Evolutionary conservation across 441 rosid genomes (phyloP), one percentile per base, ranked within the genome.

Genomic region (Pelargonium cotyledonis): DNA sequence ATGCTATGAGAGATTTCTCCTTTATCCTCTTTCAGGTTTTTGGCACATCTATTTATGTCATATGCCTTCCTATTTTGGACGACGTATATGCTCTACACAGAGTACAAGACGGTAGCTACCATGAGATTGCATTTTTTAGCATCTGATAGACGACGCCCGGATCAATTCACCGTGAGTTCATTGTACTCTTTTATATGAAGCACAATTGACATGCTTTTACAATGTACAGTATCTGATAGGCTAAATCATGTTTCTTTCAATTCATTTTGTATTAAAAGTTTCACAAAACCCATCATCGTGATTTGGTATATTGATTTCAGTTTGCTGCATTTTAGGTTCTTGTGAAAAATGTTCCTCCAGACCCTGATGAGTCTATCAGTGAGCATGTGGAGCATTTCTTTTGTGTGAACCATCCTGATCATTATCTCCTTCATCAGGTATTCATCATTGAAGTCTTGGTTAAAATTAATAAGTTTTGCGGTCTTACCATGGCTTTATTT

Each of bases 291-390:
- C 21, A 19, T 26, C 63, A 57, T 57, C 29, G 21, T 58, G 31
- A 21, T 58, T 58, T 19, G 55, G 80, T 64, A 58, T 21, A 58
- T 2, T 19, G 7, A 58, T 58, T 58, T 58, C 63, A 58, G 29
- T 58, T 21, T 19, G 63, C 26, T 21, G 29, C 5, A 12, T 21
- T 75, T 73, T 72, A 95, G 99, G 99, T 95, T 29, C 91, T 95
- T 38, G 97, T 91, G 70, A 83, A 90, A 74, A 95, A 95, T 77
- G 91, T 95, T 49, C 97, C 99, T 1, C 90, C 99, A 15, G 96
- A 94, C 65, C 75, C 87, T 1, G 89, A 88, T 62, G 94, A 88
- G 73, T 79, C 89, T 41, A 84, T 89, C 67, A 81, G 90, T 75
- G 97, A 95, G 81, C 90, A 87, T 35, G 97, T 90, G 79, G 96